These are phyloP conservation scores for Fusarium coicis DNA, from an alignment of 2,329 filamentous ascomycete genomes.

Conservation along the genomic window DNA sequence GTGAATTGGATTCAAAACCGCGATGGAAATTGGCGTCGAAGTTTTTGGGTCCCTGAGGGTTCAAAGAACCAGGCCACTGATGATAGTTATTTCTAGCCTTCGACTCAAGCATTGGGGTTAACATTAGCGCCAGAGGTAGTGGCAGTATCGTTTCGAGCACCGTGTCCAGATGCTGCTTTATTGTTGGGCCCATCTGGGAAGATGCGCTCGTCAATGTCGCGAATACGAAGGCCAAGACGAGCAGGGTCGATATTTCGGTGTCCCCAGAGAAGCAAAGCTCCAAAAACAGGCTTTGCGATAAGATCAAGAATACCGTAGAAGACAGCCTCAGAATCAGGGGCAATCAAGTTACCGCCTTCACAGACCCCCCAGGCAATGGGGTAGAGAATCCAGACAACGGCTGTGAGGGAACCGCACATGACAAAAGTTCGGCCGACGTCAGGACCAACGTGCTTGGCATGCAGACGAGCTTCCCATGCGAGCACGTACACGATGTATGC, in stretches of 20 bases:
- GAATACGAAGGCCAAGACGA: constrained; percentile 62
- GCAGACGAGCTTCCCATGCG: constrained; percentile 53
- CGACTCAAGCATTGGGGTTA: background rate
- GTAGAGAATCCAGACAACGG: constrained; percentile 66
- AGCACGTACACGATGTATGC: constrained; percentile 58
- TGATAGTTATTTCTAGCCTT: fast-evolving
- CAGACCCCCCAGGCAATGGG: constrained; percentile 63
- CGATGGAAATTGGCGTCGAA: no score
- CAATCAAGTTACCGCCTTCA: constrained; percentile 63
- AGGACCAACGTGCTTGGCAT: constrained; percentile 64
- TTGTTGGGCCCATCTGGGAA: constrained; percentile 9
- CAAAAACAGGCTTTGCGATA: constrained; percentile 72
- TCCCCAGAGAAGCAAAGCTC: constrained; percentile 68
- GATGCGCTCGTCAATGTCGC: constrained; percentile 30
- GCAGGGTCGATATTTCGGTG: constrained; percentile 70
- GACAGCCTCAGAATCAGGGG: constrained; percentile 72
- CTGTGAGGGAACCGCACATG: constrained; percentile 66
- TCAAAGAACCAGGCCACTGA: no score
- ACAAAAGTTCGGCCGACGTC: constrained; percentile 65
- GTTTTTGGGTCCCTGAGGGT: no score
- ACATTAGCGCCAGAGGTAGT: background rate
- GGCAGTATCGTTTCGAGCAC: background rate
- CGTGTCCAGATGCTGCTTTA: background rate
- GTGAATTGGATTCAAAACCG: background rate
- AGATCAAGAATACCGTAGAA: constrained; percentile 77